phyloP scores from a whole-genome alignment of 116 monocot genomes.

The Dioscorea cayenensis region DNA sequence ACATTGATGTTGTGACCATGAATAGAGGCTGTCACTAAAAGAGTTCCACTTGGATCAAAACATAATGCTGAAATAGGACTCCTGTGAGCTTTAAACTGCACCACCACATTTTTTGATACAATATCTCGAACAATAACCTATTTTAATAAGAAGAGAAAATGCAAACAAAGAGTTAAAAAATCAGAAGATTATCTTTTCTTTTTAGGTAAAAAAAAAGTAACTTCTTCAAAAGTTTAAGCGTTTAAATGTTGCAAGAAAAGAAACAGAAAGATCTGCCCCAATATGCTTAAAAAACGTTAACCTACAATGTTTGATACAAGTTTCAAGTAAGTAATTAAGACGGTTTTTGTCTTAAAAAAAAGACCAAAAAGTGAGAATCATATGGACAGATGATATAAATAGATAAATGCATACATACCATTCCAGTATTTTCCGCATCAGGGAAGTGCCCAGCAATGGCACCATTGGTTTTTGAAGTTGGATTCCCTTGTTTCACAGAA shows the following conservation, averaged over 20 bases:
- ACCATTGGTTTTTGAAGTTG: conserved; percentile 30
- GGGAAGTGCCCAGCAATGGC: conserved; percentile 17
- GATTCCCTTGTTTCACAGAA: conserved; percentile 30
- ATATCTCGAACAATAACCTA: conserved; percentile 73
- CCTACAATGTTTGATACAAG: not conserved
- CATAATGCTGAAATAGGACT: conserved; percentile 74
- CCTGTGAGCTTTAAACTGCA: conserved; percentile 62
- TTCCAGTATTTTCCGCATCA: conserved; percentile 59
- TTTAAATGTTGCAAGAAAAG: no score
- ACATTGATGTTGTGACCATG: conserved; percentile 71
- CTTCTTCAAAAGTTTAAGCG: not conserved
- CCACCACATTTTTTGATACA: conserved; percentile 51
- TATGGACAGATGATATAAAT: not conserved
- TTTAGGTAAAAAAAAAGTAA: not conserved
- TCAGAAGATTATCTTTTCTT: not conserved
- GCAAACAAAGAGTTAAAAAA: not conserved
- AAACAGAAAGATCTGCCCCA: not conserved
- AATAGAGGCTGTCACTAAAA: conserved; percentile 62
- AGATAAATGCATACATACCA: conserved; percentile 31
- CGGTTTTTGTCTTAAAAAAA: no score
- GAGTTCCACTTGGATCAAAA: conserved; percentile 73
- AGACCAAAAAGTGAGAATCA: not conserved
- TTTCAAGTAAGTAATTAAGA: not conserved
- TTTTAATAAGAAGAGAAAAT: not conserved
- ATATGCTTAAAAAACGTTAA: not conserved